phyloP scores from a whole-genome alignment of 805 yeast species.

The Suhomyces prunicola region DNA sequence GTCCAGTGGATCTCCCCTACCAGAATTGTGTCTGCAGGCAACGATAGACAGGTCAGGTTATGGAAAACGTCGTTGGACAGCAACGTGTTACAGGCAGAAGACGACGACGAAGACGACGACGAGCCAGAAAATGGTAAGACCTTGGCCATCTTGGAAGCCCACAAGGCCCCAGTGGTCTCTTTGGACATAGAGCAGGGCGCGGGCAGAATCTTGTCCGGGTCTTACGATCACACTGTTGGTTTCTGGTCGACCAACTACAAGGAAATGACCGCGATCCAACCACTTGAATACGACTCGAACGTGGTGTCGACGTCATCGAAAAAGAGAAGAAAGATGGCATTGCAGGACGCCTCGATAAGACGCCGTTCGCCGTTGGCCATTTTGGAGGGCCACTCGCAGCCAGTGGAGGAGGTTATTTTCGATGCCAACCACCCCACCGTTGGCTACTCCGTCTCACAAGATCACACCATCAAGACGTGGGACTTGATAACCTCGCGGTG shows the following conservation, averaged over 20 bases:
- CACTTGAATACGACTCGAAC: slow-evolving; percentile 41
- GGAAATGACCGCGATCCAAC: slow-evolving; percentile 67
- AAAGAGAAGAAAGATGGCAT: slow-evolving; percentile 81
- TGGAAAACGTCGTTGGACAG: slow-evolving; percentile 67
- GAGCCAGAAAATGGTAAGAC: slow-evolving; percentile 67
- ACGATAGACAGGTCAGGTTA: slow-evolving; percentile 82
- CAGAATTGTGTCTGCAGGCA: slow-evolving; percentile 79
- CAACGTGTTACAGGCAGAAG: slow-evolving; percentile 42
- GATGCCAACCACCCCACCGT: slow-evolving; percentile 73
- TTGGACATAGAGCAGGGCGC: slow-evolving; percentile 55
- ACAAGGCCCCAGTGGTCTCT: slow-evolving; percentile 79
- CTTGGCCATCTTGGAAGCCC: slow-evolving; percentile 84
- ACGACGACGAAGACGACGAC: slow-evolving; percentile 36
- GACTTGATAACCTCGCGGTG: slow-evolving; percentile 83
- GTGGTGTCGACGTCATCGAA: slow-evolving; percentile 69
- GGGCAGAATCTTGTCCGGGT: slow-evolving; percentile 74
- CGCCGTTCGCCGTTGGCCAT: slow-evolving; percentile 80
- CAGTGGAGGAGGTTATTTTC: slow-evolving; percentile 82
- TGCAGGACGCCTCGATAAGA: slow-evolving; percentile 69
- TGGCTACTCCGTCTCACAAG: slow-evolving; percentile 92
- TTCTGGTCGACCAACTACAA: slow-evolving; percentile 86
- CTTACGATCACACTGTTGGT: slow-evolving; percentile 76
- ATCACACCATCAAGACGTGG: slow-evolving; percentile 95
- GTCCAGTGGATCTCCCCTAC: slow-evolving; percentile 77
- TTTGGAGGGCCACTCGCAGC: slow-evolving; percentile 77